These are phyloP conservation scores for Pleurotus cornucopiae DNA, from an alignment of 768 basidiomycete species.

Conservation along the genomic window DNA sequence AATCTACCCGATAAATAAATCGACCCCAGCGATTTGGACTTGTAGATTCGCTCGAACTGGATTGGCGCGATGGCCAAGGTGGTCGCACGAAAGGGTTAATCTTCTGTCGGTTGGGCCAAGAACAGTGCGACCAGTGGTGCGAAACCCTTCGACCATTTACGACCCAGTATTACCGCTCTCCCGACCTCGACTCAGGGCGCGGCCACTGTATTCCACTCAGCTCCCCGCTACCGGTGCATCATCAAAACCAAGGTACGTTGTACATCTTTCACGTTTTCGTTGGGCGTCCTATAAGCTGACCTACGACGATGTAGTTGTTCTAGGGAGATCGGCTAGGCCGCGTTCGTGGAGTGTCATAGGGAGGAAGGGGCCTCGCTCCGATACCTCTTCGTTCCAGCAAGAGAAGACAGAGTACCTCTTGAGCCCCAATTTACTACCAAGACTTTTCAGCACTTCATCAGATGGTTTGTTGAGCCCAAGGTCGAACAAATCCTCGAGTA, in stretches of 20 bases:
- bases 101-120: conserved; percentile 11
- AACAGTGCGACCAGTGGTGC: conserved; percentile 20
- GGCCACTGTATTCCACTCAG: too few relatives aligned
- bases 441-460: conserved; percentile 20
- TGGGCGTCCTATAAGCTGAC: too few relatives aligned
- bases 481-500: neutral
- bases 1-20: too few relatives aligned
- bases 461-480: conserved; percentile 13
- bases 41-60: conserved; percentile 27
- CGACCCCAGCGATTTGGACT: neutral
- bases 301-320: conserved; percentile 4
- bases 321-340: conserved; percentile 18
- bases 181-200: neutral
- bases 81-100: conserved; percentile 9
- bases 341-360: conserved; percentile 36
- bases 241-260: neutral
- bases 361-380: conserved; percentile 32
- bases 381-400: conserved; percentile 29
- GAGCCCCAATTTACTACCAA: conserved; percentile 33
- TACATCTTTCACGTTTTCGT: neutral
- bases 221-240: too few relatives aligned
- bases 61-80: conserved; percentile 20
- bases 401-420: conserved; percentile 22
- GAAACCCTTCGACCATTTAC: conserved; percentile 7
- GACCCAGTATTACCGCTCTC: neutral